These are phyloP conservation scores for Picea abies DNA, from an alignment of 83 land plant genomes.

Conservation along the genomic window DNA sequence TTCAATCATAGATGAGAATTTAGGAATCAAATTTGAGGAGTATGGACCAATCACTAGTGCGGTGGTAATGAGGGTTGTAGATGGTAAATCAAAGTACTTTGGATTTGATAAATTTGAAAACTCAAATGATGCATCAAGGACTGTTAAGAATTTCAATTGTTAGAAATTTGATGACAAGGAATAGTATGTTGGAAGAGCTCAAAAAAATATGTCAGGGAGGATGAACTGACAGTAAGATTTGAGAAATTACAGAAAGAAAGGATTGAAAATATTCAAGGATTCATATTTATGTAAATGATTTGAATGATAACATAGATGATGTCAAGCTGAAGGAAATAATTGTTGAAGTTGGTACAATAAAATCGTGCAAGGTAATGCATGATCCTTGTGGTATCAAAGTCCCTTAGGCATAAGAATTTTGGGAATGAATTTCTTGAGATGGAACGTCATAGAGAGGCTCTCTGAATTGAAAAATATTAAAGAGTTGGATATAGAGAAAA, in stretches of 20 bases:
- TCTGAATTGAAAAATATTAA: no score
- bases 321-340: slow-evolving; percentile 69
- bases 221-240: slow-evolving; percentile 49
- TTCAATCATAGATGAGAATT: slow-evolving; percentile 58
- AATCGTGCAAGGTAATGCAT: no score
- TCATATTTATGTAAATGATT: slow-evolving; percentile 68
- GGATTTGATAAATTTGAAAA: slow-evolving; percentile 86
- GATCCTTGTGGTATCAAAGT: no score
- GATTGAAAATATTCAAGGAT: slow-evolving; percentile 52
- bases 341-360: slow-evolving; percentile 48
- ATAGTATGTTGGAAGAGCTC: slow-evolving; percentile 82
- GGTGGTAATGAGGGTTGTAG: slow-evolving; percentile 71
- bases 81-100: slow-evolving; percentile 83
- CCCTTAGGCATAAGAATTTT: no score
- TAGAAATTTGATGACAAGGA: slow-evolving; percentile 66
- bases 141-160: slow-evolving; percentile 71
- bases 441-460: no score
- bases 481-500: no score
- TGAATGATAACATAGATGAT: slow-evolving; percentile 69
- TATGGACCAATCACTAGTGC: slow-evolving; percentile 67
- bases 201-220: slow-evolving; percentile 71
- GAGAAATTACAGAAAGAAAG: slow-evolving; percentile 51
- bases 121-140: slow-evolving; percentile 65
- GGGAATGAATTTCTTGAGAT: no score
- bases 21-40: slow-evolving; percentile 57